These are phyloP conservation scores for Clavariopsis aquatica DNA, from an alignment of 495 filamentous ascomycete species.

Conservation along the genomic window DNA sequence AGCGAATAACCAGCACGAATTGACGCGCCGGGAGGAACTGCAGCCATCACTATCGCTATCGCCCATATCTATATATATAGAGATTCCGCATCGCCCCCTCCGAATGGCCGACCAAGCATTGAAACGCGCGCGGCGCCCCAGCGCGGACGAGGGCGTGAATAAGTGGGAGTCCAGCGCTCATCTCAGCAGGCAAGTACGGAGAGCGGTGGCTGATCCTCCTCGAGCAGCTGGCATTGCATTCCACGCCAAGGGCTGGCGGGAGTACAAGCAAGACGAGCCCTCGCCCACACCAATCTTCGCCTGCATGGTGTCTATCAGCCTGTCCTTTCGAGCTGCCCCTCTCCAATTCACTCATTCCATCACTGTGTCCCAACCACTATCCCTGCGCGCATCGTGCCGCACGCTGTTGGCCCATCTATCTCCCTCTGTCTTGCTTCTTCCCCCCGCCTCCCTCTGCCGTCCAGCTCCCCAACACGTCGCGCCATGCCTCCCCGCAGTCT, in stretches of 20 bases:
- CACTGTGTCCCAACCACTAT: conserved; percentile 16
- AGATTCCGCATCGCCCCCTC: background rate
- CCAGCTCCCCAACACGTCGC: conserved; percentile 7
- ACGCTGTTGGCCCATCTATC: background rate
- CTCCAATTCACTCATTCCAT: conserved; percentile 10
- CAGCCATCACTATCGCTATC: conserved; percentile 6
- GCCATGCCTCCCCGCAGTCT: conserved; percentile 51
- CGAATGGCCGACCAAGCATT: conserved; percentile 36
- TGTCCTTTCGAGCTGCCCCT: conserved; percentile 7
- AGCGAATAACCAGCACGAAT: conserved; percentile 29
- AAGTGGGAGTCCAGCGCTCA: conserved; percentile 10
- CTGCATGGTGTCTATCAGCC: conserved; percentile 16
- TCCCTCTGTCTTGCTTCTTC: conserved; percentile 19
- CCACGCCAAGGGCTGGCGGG: conserved; percentile 21
- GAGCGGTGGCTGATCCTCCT: background rate
- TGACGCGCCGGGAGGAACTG: conserved; percentile 3
- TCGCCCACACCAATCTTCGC: conserved; percentile 21
- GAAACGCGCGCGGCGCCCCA: conserved; percentile 50
- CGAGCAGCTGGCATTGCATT: conserved; percentile 12
- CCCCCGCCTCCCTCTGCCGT: conserved; percentile 6
- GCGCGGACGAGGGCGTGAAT: conserved; percentile 44
- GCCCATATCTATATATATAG: conserved; percentile 20
- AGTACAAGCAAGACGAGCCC: conserved; percentile 14
- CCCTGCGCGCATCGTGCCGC: conserved; percentile 19
- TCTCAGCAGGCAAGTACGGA: conserved; percentile 36